Conservation (phyloP, 1,284 basidiomycete species). For the Ceratobasidium sp. region DNA sequence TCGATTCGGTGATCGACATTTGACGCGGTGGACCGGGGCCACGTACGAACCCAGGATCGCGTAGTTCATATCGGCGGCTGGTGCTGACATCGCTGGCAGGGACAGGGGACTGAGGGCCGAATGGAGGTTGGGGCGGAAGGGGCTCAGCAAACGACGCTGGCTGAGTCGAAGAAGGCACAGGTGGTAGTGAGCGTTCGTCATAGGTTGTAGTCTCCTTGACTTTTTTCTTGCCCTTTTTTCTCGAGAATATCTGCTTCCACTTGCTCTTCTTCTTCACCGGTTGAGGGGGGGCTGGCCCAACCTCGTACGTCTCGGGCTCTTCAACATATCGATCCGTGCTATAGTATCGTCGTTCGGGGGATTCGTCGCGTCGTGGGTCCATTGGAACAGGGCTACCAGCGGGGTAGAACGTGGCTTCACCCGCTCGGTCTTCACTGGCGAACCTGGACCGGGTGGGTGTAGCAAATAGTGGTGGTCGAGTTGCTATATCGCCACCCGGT, state of each 20-base stretch:
- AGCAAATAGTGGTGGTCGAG: not conserved
- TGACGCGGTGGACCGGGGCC: not conserved
- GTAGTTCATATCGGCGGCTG: slow-evolving; percentile 12
- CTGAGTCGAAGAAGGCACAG: not conserved
- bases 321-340: not conserved
- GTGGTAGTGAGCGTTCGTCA: not conserved
- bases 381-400: slow-evolving; percentile 23
- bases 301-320: slow-evolving; percentile 13
- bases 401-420: slow-evolving; percentile 22
- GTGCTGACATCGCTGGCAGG: slow-evolving; percentile 18
- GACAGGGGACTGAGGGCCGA: not conserved
- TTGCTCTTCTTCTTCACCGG: slow-evolving; percentile 26
- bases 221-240: slow-evolving; percentile 17
- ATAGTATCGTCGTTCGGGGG: not conserved
- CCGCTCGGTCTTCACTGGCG: slow-evolving; percentile 21
- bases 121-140: not conserved
- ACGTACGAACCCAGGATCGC: slow-evolving; percentile 8
- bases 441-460: slow-evolving; percentile 30
- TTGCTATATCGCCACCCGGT: slow-evolving; percentile 10
- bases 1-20: slow-evolving; percentile 7
- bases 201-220: not conserved
- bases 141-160: not conserved
- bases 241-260: slow-evolving; percentile 20
- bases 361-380: slow-evolving; percentile 2
- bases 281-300: not conserved